These are phyloP conservation scores for Lepidium didymum DNA, from an alignment of 345 rosid genomes.

Conservation along the genomic window DNA sequence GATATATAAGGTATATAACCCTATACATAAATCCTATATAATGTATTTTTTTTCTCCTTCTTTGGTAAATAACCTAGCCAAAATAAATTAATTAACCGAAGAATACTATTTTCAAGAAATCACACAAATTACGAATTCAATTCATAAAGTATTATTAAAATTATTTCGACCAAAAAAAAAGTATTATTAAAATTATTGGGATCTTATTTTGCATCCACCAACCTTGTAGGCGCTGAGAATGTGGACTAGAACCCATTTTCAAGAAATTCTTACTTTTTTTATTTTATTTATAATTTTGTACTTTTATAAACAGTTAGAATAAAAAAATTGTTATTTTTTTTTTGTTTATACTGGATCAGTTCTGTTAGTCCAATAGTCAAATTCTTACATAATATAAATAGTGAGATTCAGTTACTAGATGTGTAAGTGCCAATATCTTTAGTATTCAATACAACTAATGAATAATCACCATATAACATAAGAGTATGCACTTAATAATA, in stretches of 20 bases:
- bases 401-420: too few species aligned
- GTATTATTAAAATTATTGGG: conserved; percentile 22
- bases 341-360: too few species aligned
- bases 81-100: background rate
- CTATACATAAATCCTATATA: background rate
- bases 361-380: too few species aligned
- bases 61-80: background rate
- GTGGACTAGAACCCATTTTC: background rate
- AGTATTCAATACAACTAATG: background rate
- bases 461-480: background rate
- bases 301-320: too few species aligned
- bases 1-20: too few species aligned
- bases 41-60: background rate
- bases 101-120: background rate
- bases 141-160: background rate
- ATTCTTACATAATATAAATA: too few species aligned
- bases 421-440: too few species aligned
- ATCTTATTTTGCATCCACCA: conserved; percentile 33
- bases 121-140: background rate
- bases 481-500: background rate
- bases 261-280: background rate
- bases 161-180: too few species aligned
- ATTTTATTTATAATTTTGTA: background rate
- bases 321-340: too few species aligned
- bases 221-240: conserved; percentile 3